Percentiles rank a stretch among this genome's conserved stretches.
phyloP scores from a whole-genome alignment of 2,329 filamentous ascomycete genomes.

The Paracorniculantispora psalliotae region DNA sequence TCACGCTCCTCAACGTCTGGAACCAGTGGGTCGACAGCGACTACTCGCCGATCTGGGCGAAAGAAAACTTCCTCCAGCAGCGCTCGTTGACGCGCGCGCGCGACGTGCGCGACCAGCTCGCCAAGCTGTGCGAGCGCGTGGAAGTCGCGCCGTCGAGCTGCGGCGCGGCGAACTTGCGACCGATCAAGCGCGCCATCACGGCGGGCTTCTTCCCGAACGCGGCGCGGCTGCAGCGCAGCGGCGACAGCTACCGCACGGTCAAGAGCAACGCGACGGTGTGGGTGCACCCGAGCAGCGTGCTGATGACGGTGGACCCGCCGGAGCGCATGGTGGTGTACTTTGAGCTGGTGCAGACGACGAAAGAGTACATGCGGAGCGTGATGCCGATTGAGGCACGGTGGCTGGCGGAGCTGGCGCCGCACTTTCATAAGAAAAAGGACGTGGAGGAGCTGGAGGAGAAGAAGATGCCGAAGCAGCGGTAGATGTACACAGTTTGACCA shows the following conservation, averaged over 20 bases:
- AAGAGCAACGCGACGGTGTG: constrained; percentile 87
- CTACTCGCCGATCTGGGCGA: constrained; percentile 80
- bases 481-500: too few species aligned
- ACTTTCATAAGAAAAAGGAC: constrained; percentile 91
- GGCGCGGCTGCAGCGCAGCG: constrained; percentile 73
- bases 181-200: constrained; percentile 83
- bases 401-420: constrained; percentile 85
- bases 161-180: constrained; percentile 63
- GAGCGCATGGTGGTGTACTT: constrained; percentile 82
- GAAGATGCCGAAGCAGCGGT: constrained; percentile 45
- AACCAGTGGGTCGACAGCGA: constrained; percentile 93
- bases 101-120: constrained; percentile 87
- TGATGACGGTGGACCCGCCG: constrained; percentile 72
- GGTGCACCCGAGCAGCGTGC: constrained; percentile 81
- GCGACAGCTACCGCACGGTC: constrained; percentile 84
- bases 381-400: constrained; percentile 81
- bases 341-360: constrained; percentile 74
- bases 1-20: constrained; percentile 87
- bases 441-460: constrained; percentile 76
- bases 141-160: constrained; percentile 68
- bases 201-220: constrained; percentile 95
- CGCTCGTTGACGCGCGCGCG: constrained; percentile 81
- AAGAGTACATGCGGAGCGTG: constrained; percentile 88
- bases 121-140: constrained; percentile 87
- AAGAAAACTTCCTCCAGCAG: constrained; percentile 92